These are phyloP conservation scores for Corchorus capsularis DNA, from an alignment of 345 rosid species.

Conservation along the genomic window DNA sequence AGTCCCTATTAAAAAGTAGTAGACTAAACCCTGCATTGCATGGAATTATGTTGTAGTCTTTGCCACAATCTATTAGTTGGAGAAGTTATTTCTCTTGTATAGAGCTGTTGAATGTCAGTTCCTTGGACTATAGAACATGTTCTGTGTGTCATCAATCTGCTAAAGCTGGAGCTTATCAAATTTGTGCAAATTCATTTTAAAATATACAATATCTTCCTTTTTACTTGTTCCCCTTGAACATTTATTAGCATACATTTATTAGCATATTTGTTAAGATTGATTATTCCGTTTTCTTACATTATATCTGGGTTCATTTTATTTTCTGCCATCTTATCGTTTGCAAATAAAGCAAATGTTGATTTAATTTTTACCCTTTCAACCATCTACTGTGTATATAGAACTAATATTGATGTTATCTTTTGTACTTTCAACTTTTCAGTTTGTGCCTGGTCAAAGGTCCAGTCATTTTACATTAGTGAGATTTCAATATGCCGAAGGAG, in stretches of 20 bases:
- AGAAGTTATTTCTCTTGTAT: background rate
- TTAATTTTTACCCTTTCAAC: background rate
- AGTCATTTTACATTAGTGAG: constrained; percentile 9
- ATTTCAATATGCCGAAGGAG: constrained; percentile 77
- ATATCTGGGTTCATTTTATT: background rate
- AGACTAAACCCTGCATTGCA: too few relatives aligned
- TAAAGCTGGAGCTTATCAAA: background rate
- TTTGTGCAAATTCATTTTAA: background rate
- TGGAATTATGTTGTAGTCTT: background rate
- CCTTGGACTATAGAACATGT: too few relatives aligned
- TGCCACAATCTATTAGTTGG: background rate
- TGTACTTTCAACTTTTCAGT: constrained; percentile 16
- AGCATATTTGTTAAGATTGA: background rate
- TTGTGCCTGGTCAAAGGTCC: constrained; percentile 21
- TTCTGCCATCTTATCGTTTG: background rate
- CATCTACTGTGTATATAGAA: background rate
- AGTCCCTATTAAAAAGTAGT: background rate
- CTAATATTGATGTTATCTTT: constrained; percentile 9
- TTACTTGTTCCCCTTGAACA: background rate
- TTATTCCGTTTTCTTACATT: background rate
- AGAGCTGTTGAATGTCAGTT: background rate
- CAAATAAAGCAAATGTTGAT: background rate
- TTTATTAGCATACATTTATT: background rate
- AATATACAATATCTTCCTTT: background rate
- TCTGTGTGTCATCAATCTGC: background rate